Conservation (phyloP, 495 filamentous ascomycete genomes). For the Xylaria sp. region DNA sequence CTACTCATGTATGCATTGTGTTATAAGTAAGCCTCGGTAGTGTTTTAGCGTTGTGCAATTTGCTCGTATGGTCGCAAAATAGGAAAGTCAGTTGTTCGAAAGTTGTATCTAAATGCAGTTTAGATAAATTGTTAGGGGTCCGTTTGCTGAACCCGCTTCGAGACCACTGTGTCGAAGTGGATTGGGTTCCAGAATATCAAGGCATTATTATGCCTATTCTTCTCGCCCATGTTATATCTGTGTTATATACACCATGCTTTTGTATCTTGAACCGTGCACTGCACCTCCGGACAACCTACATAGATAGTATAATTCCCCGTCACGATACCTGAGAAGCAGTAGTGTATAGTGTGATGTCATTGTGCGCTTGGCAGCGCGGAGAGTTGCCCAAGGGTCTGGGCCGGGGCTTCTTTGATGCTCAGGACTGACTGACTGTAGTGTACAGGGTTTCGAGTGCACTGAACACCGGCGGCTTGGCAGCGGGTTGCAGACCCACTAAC, state of each 20-base stretch:
- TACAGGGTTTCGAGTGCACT: background rate
- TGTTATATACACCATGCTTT: background rate
- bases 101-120: background rate
- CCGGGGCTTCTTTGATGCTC: background rate
- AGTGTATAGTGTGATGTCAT: slow-evolving; percentile 1
- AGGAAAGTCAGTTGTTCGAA: background rate
- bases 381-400: background rate
- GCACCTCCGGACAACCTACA: background rate
- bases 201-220: background rate
- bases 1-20: background rate
- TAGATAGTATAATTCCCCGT: no score
- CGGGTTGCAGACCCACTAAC: background rate
- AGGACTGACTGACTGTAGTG: background rate
- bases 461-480: slow-evolving; percentile 11
- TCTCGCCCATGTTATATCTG: background rate
- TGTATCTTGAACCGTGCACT: background rate
- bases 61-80: background rate
- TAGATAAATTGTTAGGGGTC: background rate
- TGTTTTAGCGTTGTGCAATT: background rate
- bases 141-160: background rate
- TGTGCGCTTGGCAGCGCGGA: background rate
- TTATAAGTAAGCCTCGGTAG: background rate
- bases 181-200: background rate
- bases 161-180: background rate
- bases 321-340: background rate